Evolutionary conservation across 208 protist species (phyloP), one percentile per base, ranked within the genome.

Genomic region (Acanthamoeba divionensis): DNA sequence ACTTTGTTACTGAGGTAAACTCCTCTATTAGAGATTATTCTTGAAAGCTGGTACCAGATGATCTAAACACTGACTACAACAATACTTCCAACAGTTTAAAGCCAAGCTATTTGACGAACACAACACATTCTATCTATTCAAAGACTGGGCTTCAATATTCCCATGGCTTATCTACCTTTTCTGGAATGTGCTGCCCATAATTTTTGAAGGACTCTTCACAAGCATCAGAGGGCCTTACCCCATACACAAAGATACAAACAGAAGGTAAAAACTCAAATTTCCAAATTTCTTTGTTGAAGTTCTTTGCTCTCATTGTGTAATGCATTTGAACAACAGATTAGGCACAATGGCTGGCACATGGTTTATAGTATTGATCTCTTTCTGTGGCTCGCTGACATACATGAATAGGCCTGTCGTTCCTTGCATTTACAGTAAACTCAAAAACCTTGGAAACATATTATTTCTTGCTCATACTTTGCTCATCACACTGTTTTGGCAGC

Each of bases 161-260:
- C 62, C 62, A 15, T 82, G 71, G 71, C 71, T 82, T 13, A 18
- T 82, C 2, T 82, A 62, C 71, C 48, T 82, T 3, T 82, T 82
- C 47, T 82, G 38, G 44, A 82, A 82, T 50, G 71, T 82, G 47
- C 62, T 82, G 29, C 71, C 71, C 9, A 82, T 82, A 44, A 44
- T 82, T 29, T 57, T 82, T 31, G 71, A 82, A 36, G 62, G 71
- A 44, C 54, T 82, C 48, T 33, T 82, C 18, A 62, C 71, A 7
- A 62, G 48, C 44, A 82, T 82, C 41, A n/a, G 71, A 13, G 71
- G 71, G 5, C 71, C 71, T 50, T 82, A 82, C 6, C 71, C 71
- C 71, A 82, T 82, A 29, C 71, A 82, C 47, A 82, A 82, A 5
- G 48, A 82, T 29, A 47, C 62, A 26, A 57, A 0, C 13, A n/a